Conservation (phyloP, 2,329 filamentous ascomycete species). For the Ascosphaera apis region DNA sequence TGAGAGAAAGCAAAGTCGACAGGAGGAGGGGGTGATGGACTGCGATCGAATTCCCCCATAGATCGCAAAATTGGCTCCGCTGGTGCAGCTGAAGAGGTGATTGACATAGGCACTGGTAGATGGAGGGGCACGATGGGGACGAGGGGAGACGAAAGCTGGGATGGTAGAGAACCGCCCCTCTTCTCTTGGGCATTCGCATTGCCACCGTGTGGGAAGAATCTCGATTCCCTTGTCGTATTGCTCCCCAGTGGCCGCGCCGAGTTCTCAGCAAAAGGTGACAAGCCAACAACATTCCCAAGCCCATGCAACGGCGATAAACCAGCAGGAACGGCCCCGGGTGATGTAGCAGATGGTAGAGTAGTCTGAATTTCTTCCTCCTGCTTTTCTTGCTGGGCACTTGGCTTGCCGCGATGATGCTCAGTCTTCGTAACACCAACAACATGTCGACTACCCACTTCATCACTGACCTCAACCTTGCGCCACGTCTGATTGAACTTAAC, state of each 20-base stretch:
- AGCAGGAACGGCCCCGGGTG: too few species aligned
- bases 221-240: conserved; percentile 20
- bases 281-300: conserved; percentile 16
- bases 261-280: conserved; percentile 14
- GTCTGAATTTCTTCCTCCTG: too few species aligned
- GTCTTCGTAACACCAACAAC: conserved; percentile 16
- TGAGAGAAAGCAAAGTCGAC: conserved; percentile 33
- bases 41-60: too few species aligned
- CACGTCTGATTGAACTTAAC: conserved; percentile 23
- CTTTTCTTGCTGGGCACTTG: too few species aligned
- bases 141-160: conserved; percentile 13
- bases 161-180: conserved; percentile 12
- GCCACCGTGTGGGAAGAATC: conserved; percentile 25
- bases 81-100: too few species aligned
- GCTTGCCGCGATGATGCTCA: too few species aligned
- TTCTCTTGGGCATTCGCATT: too few species aligned
- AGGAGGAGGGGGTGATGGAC: conserved; percentile 31
- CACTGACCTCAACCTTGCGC: conserved; percentile 21
- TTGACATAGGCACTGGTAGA: too few species aligned
- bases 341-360: too few species aligned
- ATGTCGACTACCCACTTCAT: conserved; percentile 18
- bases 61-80: too few species aligned
- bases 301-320: conserved; percentile 13
- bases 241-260: conserved; percentile 14
- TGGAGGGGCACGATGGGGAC: too few species aligned